Conservation (phyloP, 352 stramenopile species). For the Globisporangium rhizosaccharum region DNA sequence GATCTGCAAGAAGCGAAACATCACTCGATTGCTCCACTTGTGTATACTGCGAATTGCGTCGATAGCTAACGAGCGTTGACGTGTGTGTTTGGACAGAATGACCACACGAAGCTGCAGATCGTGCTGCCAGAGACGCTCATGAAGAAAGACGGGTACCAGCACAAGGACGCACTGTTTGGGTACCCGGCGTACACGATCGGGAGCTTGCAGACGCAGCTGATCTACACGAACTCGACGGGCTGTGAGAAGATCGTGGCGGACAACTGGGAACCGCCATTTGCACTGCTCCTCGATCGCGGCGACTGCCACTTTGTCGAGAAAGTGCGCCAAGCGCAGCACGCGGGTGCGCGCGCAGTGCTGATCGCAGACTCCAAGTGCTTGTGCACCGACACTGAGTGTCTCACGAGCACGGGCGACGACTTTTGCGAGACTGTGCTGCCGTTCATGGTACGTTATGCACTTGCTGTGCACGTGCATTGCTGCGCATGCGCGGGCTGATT, state of each 20-base stretch:
- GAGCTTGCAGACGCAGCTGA: slow-evolving; percentile 84
- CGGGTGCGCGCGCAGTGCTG: slow-evolving; percentile 91
- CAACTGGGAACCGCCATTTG: slow-evolving; percentile 90
- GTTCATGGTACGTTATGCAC: slow-evolving; percentile 48
- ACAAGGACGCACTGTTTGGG: slow-evolving; percentile 96
- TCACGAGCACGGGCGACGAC: slow-evolving; percentile 65
- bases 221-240: slow-evolving; percentile 79
- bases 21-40: neutral
- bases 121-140: slow-evolving; percentile 86
- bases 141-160: slow-evolving; percentile 91
- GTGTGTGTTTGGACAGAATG: slow-evolving; percentile 34
- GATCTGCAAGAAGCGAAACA: neutral
- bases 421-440: slow-evolving; percentile 87
- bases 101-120: slow-evolving; percentile 88
- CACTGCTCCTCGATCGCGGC: slow-evolving; percentile 94
- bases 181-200: slow-evolving; percentile 91
- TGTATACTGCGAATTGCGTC: no score
- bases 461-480: neutral
- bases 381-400: slow-evolving; percentile 83
- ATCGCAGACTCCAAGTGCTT: slow-evolving; percentile 97
- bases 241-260: slow-evolving; percentile 76
- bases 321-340: slow-evolving; percentile 89
- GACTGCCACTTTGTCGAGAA: slow-evolving; percentile 97
- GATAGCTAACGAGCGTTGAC: no score
- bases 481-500: neutral